These are phyloP conservation scores for Halteria grandinella DNA, from an alignment of 73 alveolate genomes.

Conservation along the genomic window DNA sequence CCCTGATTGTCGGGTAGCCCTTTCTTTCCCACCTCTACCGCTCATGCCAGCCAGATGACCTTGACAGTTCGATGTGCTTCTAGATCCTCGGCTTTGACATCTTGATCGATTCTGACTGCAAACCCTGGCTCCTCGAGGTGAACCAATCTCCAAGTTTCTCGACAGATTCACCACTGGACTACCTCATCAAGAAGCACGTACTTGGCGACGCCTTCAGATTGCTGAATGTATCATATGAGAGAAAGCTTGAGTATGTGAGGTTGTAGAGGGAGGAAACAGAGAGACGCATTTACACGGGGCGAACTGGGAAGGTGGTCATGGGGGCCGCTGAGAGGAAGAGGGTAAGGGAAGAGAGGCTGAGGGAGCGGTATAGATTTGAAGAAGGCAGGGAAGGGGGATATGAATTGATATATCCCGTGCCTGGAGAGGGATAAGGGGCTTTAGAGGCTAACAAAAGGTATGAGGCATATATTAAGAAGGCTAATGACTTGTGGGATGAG, in stretches of 20 bases:
- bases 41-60: constrained; percentile 60
- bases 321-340: constrained; percentile 43
- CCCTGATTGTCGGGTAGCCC: constrained; percentile 61
- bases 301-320: not conserved
- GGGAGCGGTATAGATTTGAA: constrained; percentile 24
- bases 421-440: constrained; percentile 7
- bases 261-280: constrained; percentile 32
- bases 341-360: constrained; percentile 16
- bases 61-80: constrained; percentile 64
- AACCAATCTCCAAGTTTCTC: constrained; percentile 92
- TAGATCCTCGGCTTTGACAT: constrained; percentile 84
- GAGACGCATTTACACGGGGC: too few species aligned
- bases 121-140: constrained; percentile 94
- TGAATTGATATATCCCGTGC: constrained; percentile 30
- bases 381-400: constrained; percentile 33
- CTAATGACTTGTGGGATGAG: constrained; percentile 55
- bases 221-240: constrained; percentile 49
- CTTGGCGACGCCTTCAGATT: constrained; percentile 82
- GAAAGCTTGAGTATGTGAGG: constrained; percentile 30
- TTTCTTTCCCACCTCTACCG: constrained; percentile 48
- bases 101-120: constrained; percentile 82
- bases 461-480: constrained; percentile 41
- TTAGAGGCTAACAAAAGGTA: constrained; percentile 26
- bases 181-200: constrained; percentile 75
- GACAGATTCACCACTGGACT: constrained; percentile 89